Evolutionary conservation across 192 early-diverging fungal genomes (phyloP), one percentile per base, ranked within the genome.

Genomic region (Backusella circina): DNA sequence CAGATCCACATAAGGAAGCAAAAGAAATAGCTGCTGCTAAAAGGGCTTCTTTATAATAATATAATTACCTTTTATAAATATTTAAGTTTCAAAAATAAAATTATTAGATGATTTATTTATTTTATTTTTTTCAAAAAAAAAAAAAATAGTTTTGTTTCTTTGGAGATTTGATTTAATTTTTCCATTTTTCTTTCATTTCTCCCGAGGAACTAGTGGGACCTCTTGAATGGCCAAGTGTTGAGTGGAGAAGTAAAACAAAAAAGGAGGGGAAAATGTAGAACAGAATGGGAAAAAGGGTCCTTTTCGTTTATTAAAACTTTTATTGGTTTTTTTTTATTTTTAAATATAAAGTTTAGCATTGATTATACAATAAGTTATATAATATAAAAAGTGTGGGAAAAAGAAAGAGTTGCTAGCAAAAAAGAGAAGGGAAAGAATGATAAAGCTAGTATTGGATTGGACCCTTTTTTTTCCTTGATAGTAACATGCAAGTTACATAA

Each of bases 1-100:
- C 28, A 21, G 75, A 77, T 65, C 75, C 75, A 13, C 68, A 71
- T 36, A 77, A 72, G 61, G 41, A 77, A 44, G 75, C 75, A 12
- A 51, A 61, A 31, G 61, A 12, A 16, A 77, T 77, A 39, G 39
- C 39, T n/a, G 75, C 32, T 15, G 31, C 75, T 41, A 32, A 70
- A 31, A 16, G 28, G 10, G 2, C 21, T 13, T n/a, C 32, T 33
- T 23, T 37, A 21, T 37, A 37, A 66, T 8, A 23, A 54, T 54
- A 54, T 50, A 50, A 26, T 21, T 13, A 28, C 21, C 23, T 57
- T 23, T 26, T 47, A 47, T 47, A 47, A 47, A 47, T n/a, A 47
- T 47, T 47, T n/a, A 47, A 7, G 44, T 47, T 47, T 47, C 44
- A 47, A 47, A 47, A 57, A 57, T 23, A 57, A 57, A 57, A 21